Base-by-base conservation (phyloP, 129 eudicot genomes). In the Solidago caesia region DNA sequence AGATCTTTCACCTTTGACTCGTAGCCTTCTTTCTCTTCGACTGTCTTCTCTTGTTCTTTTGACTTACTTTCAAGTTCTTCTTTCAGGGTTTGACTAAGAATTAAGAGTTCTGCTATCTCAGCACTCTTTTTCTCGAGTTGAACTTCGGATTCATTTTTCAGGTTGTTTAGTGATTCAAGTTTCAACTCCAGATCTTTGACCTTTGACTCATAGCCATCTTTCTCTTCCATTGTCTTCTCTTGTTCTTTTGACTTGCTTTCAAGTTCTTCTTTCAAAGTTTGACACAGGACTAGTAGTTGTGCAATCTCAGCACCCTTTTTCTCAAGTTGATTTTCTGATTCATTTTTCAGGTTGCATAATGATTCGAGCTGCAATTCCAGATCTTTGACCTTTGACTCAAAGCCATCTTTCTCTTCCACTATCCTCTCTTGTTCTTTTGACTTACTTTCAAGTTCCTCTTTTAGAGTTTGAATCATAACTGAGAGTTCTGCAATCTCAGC, bases 361-460 rank as follows among this genome's bases (percentile, higher is more conserved):
- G 39, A 33, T 33, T 33, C 39, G 39, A 33, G 39, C 39, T 33
- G 39, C 39, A 21, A 53, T 53, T 87, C 84, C 14, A 81, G 81
- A 55, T 78, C 88, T 58, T 82, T 82, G 56, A 76, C 76, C 77
- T 75, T 72, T n/a, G 74, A 77, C 55, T 67, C 67, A 14, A 83
- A 69, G 16, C 65, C 53, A 47, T 87, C 88, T 44, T 84, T 89
- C 63, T 87, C 94, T 71, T 87, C 89, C 63, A 71, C 47, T 26
- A 71, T 13, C 75, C 80, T 84, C 48, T 75, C 81, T 29, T 72
- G 85, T 63, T 83, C 88, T 6, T 39, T 74, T 7, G 74, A 81
- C 64, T 84, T 89, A 51, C 60, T 80, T 29, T 88, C 82, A 26
- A 89, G 27, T 68, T 89, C 86, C 74, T 81, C 95, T 79, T 85